Conservation (phyloP, 352 stramenopile species). For the Globisporangium sylvaticum region DNA sequence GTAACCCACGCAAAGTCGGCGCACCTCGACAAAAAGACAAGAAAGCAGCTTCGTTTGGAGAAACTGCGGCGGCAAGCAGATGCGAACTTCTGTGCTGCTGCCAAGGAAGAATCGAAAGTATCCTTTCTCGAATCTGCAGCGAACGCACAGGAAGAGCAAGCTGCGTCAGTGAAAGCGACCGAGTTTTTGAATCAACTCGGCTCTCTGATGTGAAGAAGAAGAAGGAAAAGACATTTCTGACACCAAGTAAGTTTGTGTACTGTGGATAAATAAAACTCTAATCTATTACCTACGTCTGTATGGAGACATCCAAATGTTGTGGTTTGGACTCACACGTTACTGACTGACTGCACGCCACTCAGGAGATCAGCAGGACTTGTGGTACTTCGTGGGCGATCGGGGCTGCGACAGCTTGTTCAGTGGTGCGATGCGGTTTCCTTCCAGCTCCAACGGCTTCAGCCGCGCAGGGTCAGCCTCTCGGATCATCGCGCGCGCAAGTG, state of each 20-base stretch:
- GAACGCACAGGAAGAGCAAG: constrained; percentile 16
- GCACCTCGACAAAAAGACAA: constrained; percentile 33
- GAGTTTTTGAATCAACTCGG: constrained; percentile 59
- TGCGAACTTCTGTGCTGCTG: constrained; percentile 4
- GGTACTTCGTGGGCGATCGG: not conserved
- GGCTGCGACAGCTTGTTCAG: constrained; percentile 18
- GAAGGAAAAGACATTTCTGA: not conserved
- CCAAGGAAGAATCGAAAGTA: not conserved
- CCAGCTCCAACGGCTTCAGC: constrained; percentile 31
- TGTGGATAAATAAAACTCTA: constrained; percentile 14
- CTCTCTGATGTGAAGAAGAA: constrained; percentile 31
- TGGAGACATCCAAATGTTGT: not conserved
- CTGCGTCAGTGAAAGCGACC: constrained; percentile 43
- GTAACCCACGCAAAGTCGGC: constrained; percentile 42
- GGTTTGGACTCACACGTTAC: not conserved
- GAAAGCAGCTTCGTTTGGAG: constrained; percentile 64
- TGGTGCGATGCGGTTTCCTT: constrained; percentile 12
- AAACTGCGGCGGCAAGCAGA: constrained; percentile 44
- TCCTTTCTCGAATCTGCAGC: constrained; percentile 3
- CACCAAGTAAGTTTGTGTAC: not conserved
- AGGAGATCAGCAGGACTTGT: constrained; percentile 1
- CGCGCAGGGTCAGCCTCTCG: constrained; percentile 46
- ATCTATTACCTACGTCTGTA: not conserved
- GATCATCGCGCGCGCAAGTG: constrained; percentile 69
- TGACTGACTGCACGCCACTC: not conserved